Percentiles rank a stretch among this genome's conserved stretches.
phyloP scores from a whole-genome alignment of 1,139 yeast genomes.

The Waltiozyma sp. region DNA sequence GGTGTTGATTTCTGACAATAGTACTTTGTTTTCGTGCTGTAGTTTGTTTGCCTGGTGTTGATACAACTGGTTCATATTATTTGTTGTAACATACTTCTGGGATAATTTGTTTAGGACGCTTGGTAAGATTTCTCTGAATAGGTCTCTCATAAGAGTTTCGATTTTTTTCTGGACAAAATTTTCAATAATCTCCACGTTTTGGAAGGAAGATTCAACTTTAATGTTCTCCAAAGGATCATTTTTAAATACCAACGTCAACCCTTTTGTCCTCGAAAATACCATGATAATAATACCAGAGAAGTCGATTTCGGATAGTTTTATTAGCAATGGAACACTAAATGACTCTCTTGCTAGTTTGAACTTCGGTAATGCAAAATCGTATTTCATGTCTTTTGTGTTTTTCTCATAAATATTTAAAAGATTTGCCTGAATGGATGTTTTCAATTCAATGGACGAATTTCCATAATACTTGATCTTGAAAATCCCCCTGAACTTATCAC shows the following conservation, averaged over 20 bases:
- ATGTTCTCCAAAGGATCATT: conserved; percentile 83
- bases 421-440: conserved; percentile 79
- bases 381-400: conserved; percentile 30
- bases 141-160: conserved; percentile 66
- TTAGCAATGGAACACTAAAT: conserved; percentile 68
- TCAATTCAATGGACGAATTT: conserved; percentile 68
- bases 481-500: conserved; percentile 74
- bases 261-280: conserved; percentile 73
- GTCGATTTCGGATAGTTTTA: conserved; percentile 61
- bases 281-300: conserved; percentile 76
- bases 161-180: conserved; percentile 72
- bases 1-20: conserved; percentile 39
- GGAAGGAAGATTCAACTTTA: conserved; percentile 76
- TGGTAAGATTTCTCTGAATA: conserved; percentile 79
- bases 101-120: conserved; percentile 69
- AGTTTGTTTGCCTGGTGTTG: conserved; percentile 21
- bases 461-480: conserved; percentile 75
- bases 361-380: conserved; percentile 49
- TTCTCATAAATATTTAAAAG: conserved; percentile 60
- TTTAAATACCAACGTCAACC: conserved; percentile 75
- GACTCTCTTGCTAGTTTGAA: conserved; percentile 59
- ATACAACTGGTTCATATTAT: conserved; percentile 25
- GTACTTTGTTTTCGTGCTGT: conserved; percentile 22
- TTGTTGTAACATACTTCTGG: conserved; percentile 52
- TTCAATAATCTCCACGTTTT: conserved; percentile 74